Evolutionary conservation across 2,329 filamentous ascomycete species (phyloP).

Genomic region (Emericellopsis cladophorae): DNA sequence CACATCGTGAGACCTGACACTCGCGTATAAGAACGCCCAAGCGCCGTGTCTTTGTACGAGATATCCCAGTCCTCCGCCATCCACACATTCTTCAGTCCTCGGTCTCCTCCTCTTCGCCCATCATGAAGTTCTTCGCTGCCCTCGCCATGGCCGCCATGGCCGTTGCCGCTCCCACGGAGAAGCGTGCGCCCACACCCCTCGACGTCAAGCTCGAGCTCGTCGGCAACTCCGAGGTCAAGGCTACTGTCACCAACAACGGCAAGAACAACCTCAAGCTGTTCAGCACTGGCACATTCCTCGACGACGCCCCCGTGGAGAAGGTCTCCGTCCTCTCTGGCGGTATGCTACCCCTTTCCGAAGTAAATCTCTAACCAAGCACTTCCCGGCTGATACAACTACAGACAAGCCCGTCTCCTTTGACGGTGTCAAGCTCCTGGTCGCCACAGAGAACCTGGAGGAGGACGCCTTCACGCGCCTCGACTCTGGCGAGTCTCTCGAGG

Average conservation of each 20-base stretch:
- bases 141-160: conserved; percentile 14
- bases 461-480: conserved; percentile 32
- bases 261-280: conserved; percentile 28
- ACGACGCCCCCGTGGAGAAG: conserved; percentile 33
- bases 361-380: neutral
- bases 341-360: conserved; percentile 11
- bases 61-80: neutral
- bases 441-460: conserved; percentile 23
- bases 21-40: neutral
- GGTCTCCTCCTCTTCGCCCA: neutral
- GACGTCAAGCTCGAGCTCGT: conserved; percentile 26
- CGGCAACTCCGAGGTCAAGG: conserved; percentile 33
- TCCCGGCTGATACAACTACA: conserved; percentile 6
- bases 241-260: conserved; percentile 34
- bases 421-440: conserved; percentile 34
- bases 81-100: neutral
- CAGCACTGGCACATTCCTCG: conserved; percentile 34
- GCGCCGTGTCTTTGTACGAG: neutral
- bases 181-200: conserved; percentile 10
- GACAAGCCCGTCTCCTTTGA: conserved; percentile 29
- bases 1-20: neutral
- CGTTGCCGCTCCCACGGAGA: conserved; percentile 9
- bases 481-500: conserved; percentile 29
- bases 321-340: conserved; percentile 28
- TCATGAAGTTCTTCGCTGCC: conserved; percentile 4